Percentiles rank a stretch among this genome's conserved stretches.
Evolutionary conservation across 1,284 basidiomycete genomes (phyloP).

Genomic region (Mycosarcoma mackinlayi): DNA sequence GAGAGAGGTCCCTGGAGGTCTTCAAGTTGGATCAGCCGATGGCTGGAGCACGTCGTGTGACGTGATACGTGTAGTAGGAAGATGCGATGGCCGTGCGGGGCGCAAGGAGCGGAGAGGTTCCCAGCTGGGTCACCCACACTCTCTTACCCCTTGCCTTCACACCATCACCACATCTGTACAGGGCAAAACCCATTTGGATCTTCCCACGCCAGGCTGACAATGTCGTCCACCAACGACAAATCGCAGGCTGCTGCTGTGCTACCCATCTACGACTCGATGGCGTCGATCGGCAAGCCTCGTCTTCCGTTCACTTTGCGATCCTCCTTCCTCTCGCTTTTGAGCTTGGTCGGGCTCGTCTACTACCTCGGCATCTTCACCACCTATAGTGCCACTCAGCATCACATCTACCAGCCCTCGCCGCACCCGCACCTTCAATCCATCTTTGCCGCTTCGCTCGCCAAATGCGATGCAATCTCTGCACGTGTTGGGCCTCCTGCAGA

Average conservation of each 20-base stretch:
- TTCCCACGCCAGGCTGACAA: slow-evolving; percentile 1
- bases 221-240: slow-evolving; percentile 22
- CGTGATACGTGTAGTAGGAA: no score
- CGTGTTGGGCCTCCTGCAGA: slow-evolving; percentile 70
- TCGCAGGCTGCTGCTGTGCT: slow-evolving; percentile 12
- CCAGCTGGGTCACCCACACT: no score
- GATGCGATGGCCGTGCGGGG: no score
- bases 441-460: slow-evolving; percentile 34
- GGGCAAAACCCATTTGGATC: no score
- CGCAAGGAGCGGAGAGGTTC: no score
- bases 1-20: no score
- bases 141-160: neutral
- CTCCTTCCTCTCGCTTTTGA: slow-evolving; percentile 25
- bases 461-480: slow-evolving; percentile 40
- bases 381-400: slow-evolving; percentile 18
- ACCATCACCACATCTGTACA: neutral
- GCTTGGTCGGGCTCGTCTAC: slow-evolving; percentile 29
- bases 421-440: slow-evolving; percentile 28
- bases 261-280: slow-evolving; percentile 25
- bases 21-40: no score
- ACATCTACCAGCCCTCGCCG: slow-evolving; percentile 40
- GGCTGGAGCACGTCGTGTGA: no score
- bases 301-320: slow-evolving; percentile 13
- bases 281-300: slow-evolving; percentile 16
- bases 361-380: slow-evolving; percentile 26